Percentiles rank a stretch among this genome's conserved stretches.
Conservation (phyloP, 768 basidiomycete species). For the Jaapia argillacea region DNA sequence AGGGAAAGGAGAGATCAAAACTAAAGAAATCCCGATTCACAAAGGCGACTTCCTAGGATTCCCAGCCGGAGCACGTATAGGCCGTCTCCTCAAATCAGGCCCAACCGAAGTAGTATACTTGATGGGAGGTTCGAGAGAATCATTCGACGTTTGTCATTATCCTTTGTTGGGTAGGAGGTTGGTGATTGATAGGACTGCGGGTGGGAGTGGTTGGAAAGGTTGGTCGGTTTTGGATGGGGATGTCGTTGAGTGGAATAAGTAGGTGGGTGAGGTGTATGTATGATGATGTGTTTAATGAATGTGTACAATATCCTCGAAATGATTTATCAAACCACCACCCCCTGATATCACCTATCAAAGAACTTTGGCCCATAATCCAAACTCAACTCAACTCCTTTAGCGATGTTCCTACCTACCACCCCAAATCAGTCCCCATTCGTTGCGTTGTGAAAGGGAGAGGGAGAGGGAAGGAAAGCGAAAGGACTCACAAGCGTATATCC, state of each 20-base stretch:
- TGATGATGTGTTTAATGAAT: no score
- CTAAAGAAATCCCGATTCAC: conserved; percentile 10
- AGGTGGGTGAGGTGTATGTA: no score
- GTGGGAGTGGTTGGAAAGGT: no score
- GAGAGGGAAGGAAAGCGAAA: no score
- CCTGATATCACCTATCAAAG: conserved; percentile 21
- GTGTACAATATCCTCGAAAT: no score
- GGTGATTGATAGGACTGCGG: conserved; percentile 5
- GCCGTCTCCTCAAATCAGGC: conserved; percentile 12
- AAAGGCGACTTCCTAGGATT: conserved; percentile 16
- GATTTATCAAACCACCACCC: no score
- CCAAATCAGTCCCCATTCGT: no score
- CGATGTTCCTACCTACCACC: conserved; percentile 23
- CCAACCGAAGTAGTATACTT: conserved; percentile 14
- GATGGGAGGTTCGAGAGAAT: conserved; percentile 13
- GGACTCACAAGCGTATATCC: no score
- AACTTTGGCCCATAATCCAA: conserved; percentile 50
- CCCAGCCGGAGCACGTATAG: conserved; percentile 8
- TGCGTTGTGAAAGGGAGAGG: no score
- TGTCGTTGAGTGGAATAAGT: no score
- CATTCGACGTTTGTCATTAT: conserved; percentile 12
- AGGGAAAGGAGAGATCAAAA: no score
- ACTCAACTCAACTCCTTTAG: conserved; percentile 37
- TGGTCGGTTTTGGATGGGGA: no score
- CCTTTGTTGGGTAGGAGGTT: conserved; percentile 9